Percentiles rank a stretch among this genome's conserved stretches.
These are phyloP conservation scores for Chenopodium berlandieri DNA, from an alignment of 148 eudicot species.

Conservation along the genomic window DNA sequence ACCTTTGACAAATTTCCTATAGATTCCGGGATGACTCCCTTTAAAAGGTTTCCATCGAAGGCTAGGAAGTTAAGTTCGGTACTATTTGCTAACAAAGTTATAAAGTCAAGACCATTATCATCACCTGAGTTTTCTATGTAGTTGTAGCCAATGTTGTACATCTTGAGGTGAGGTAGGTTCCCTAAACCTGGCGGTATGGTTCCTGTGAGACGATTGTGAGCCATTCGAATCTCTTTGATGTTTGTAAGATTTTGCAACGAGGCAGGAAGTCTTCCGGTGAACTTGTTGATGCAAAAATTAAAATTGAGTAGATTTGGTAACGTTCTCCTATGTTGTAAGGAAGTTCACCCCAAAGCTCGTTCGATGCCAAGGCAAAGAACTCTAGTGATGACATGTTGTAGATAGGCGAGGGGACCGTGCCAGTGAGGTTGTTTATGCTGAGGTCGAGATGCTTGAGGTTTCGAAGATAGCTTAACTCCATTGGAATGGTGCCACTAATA, in stretches of 20 bases:
- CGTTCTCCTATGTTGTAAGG: slow-evolving; percentile 40
- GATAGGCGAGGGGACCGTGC: slow-evolving; percentile 39
- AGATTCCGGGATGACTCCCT: slow-evolving; percentile 45
- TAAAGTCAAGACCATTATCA: slow-evolving; percentile 37
- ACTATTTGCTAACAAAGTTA: slow-evolving; percentile 37
- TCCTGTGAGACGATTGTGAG: slow-evolving; percentile 44
- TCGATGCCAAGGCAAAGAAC: slow-evolving; percentile 41
- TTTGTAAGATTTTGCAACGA: slow-evolving; percentile 52
- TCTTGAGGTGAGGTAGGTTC: slow-evolving; percentile 40
- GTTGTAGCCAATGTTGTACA: slow-evolving; percentile 49
- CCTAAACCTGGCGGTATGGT: slow-evolving; percentile 49
- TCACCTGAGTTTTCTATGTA: slow-evolving; percentile 32
- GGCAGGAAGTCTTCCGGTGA: slow-evolving; percentile 51
- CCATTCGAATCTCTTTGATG: slow-evolving; percentile 38
- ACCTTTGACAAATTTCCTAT: slow-evolving; percentile 50
- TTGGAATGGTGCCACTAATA: slow-evolving; percentile 40
- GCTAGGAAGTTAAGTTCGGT: slow-evolving; percentile 40
- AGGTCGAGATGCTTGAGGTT: slow-evolving; percentile 43
- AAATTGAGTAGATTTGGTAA: slow-evolving; percentile 44
- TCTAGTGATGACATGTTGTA: slow-evolving; percentile 57
- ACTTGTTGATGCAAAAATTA: slow-evolving; percentile 42
- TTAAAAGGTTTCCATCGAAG: slow-evolving; percentile 39
- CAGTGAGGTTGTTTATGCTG: slow-evolving; percentile 42
- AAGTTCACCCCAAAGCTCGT: slow-evolving; percentile 43
- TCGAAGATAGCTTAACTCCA: slow-evolving; percentile 27